These are phyloP conservation scores for Nepenthes mirabilis DNA, from an alignment of 148 eudicot species.

Conservation along the genomic window DNA sequence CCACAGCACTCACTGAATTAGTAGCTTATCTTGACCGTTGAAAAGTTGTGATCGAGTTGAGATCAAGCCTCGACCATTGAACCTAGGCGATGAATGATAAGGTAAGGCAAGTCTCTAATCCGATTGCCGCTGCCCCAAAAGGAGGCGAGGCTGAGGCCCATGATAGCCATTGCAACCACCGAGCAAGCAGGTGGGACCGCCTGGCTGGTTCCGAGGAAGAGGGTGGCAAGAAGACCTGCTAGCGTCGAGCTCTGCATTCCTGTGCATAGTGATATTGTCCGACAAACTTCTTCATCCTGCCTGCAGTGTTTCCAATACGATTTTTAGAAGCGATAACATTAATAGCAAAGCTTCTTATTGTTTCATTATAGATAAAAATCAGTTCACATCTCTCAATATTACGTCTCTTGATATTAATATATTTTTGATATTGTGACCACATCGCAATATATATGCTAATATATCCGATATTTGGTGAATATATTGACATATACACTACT, in stretches of 20 bases:
- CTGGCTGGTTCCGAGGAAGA: constrained; percentile 79
- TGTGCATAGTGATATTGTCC: constrained; percentile 85
- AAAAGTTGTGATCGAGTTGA: too few species aligned
- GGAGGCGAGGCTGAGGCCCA: constrained; percentile 90
- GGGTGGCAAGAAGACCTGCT: constrained; percentile 93
- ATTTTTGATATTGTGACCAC: too few species aligned
- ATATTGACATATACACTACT: too few species aligned
- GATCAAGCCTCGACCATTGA: constrained; percentile 31
- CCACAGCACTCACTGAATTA: too few species aligned
- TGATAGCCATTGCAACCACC: constrained; percentile 92
- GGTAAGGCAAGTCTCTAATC: constrained; percentile 45
- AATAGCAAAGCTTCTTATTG: too few species aligned
- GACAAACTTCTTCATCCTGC: constrained; percentile 80
- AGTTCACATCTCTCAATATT: too few species aligned
- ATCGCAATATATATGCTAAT: too few species aligned
- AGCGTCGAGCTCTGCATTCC: constrained; percentile 99
- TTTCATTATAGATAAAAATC: too few species aligned
- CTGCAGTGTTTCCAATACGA: constrained; percentile 17
- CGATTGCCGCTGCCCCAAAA: constrained; percentile 84
- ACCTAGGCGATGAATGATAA: constrained; percentile 23
- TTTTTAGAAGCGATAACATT: too few species aligned
- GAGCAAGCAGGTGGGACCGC: constrained; percentile 97
- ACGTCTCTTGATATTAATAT: too few species aligned
- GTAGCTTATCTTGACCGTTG: too few species aligned
- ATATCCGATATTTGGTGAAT: too few species aligned